Base-by-base conservation (phyloP, 1,284 basidiomycete genomes). In the Marasmius tenuissimus region DNA sequence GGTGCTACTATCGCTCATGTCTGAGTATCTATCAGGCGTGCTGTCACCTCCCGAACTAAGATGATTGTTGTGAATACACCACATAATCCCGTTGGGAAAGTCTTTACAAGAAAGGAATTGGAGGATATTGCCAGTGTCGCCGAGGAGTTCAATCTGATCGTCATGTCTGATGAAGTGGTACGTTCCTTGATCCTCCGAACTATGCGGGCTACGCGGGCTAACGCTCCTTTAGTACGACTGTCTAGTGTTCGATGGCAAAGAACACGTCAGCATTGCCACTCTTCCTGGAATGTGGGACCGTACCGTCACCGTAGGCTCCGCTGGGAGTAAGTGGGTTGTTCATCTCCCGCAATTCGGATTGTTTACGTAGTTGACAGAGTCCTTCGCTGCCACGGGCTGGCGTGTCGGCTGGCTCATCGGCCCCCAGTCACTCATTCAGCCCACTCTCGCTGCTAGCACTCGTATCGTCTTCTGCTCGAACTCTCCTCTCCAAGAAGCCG, bases 311-410 rank as follows among this genome's bases (percentile, higher is more conserved):
- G 81, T 83, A 22, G 76, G 79, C 14, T 84, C 82, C 42, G 81
- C 81, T 49, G 82, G 81, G 62, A 83, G 81, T 82, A 72, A 65
- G 81, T 38, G 16, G 45, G 4, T 33, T 35, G 18, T 38, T 54
- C 33, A 11, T 9, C 18, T 72, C 58, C 56, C 12, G 14, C 18
- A n/a, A 10, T 11, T 34, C 16, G 40, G 6, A 22, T 45, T 22
- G 47, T 45, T 39, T 14, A 42, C 16, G 48, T 22, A 4, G 22
- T 59, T 39, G 11, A 48, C 71, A 94, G 93, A 96, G 81, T 89
- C 94, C n/a, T 99, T 99, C 74, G 93, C 97, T 16, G 94, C 94
- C 8, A 99, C 97, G 1, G 97, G 97, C 27, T 99, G 97, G 97
- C 89, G 97, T 61, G 87, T 99, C 27, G 97, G 97, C 69, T 99